Evolutionary conservation across 192 early-diverging fungal genomes (phyloP), one percentile per base, ranked within the genome.

Genomic region (Coemansia sp.): DNA sequence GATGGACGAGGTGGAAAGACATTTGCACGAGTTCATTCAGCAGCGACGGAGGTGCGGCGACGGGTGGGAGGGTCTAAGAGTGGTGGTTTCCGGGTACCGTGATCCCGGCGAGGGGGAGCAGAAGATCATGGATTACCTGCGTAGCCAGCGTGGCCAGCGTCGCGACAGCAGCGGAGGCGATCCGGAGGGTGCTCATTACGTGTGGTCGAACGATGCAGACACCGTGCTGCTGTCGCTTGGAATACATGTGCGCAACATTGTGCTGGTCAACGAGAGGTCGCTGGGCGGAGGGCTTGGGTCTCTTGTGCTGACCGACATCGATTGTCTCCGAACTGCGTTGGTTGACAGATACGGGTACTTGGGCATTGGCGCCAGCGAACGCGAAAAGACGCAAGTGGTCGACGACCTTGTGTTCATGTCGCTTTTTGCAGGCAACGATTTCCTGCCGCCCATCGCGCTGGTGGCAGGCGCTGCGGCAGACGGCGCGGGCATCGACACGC

Each of bases 91-190:
- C 18, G 97, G 95, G 32, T 91, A 91, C 15, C 86, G 87, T 40
- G 95, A 95, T 8, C 95, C 96, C 6, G 97, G 97, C 50, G 97
- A 99, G 76, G 97, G 97, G 42, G 97, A 99, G 76, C 97, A 99
- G 71, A 99, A 99, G 80, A 97, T 99, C 64, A 96, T 98, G 93
- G 93, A 94, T 68, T 98, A 91, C 57, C 91, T 99, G 58, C 89
- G 26, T 2, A 26, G n/a, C n/a, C n/a, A n/a, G n/a, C n/a, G n/a
- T n/a, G n/a, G 96, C 1, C 80, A 87, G 41, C 87, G 85, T 8
- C 89, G 87, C 39, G 92, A 94, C 57, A 85, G 93, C 75, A 87
- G 90, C 54, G 93, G 91, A 71, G 91, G 86, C 15, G 84, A 86
- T 23, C 93, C 23, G 23, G 95, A 26, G 52, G 52, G 21, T 6